phyloP scores from a whole-genome alignment of 176 grass and related monocot species.

The Cocos nucifera region DNA sequence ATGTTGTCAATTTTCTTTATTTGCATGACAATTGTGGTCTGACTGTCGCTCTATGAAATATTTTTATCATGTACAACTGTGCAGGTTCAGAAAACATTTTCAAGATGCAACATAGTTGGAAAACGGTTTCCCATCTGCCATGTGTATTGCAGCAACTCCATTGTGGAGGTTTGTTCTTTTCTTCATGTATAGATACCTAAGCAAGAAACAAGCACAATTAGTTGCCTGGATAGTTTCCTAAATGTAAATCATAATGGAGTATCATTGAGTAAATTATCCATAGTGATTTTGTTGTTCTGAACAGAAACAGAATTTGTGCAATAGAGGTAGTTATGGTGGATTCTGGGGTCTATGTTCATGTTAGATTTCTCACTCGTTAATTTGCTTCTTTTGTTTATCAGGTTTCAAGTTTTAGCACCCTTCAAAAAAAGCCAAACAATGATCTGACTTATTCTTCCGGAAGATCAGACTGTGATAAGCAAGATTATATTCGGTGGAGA shows the following conservation, averaged over 20 bases:
- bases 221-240: too few relatives aligned
- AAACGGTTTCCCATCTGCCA: conserved; percentile 91
- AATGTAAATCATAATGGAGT: too few relatives aligned
- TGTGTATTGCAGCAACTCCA: conserved; percentile 59
- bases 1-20: too few relatives aligned
- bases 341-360: background rate
- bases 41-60: too few relatives aligned
- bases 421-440: conserved; percentile 33
- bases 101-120: conserved; percentile 68
- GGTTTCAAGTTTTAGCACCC: conserved; percentile 92
- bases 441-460: conserved; percentile 25
- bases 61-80: background rate
- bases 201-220: too few relatives aligned
- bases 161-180: conserved; percentile 55
- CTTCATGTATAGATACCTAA: too few relatives aligned
- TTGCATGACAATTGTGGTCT: too few relatives aligned
- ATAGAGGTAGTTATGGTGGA: too few relatives aligned
- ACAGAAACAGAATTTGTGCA: too few relatives aligned
- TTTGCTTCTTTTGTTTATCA: conserved; percentile 20
- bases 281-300: too few relatives aligned
- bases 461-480: conserved; percentile 48
- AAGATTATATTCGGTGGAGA: conserved; percentile 80
- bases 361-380: background rate
- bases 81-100: conserved; percentile 74
- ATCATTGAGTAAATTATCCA: too few relatives aligned